Evolutionary conservation across 106 monocot genomes (phyloP).

Genomic region (Platanthera guangdongensis): DNA sequence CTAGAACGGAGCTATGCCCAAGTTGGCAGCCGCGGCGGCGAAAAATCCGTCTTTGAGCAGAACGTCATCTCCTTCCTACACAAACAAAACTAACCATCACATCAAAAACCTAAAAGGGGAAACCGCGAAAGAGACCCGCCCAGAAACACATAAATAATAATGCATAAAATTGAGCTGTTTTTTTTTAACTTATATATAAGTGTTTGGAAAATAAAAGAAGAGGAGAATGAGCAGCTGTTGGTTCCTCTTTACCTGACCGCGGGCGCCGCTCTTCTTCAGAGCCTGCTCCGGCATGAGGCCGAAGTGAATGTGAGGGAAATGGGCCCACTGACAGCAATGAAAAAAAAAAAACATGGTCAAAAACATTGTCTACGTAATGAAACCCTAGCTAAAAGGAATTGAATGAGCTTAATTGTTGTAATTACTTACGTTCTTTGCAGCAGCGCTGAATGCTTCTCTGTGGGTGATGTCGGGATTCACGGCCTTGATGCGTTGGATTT

Average conservation of each 20-base stretch:
- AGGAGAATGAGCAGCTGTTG: not conserved
- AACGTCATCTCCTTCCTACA: conserved; percentile 52
- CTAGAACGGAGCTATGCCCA: conserved; percentile 80
- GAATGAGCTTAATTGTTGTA: not conserved
- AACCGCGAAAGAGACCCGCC: conserved; percentile 8
- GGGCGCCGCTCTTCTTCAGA: conserved; percentile 63
- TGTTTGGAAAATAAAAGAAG: not conserved
- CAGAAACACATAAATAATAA: not conserved
- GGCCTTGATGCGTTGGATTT: conserved; percentile 99
- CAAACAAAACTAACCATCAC: conserved; percentile 9
- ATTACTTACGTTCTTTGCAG: conserved; percentile 84
- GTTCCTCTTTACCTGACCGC: conserved; percentile 55
- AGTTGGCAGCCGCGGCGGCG: conserved; percentile 61
- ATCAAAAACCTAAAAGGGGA: conserved; percentile 13
- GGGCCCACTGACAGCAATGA: conserved; percentile 64
- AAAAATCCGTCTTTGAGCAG: conserved; percentile 85
- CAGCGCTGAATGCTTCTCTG: conserved; percentile 98
- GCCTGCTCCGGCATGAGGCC: conserved; percentile 89
- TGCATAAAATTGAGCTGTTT: not conserved
- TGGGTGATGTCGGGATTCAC: conserved; percentile 98
- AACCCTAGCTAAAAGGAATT: conserved; percentile 3
- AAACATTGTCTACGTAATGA: not conserved
- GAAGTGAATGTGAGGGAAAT: conserved; percentile 99
- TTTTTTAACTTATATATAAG: not conserved
- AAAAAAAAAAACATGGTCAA: not conserved